Base-by-base conservation (phyloP, 2,329 filamentous ascomycete genomes). In the Colletotrichum tabaci region DNA sequence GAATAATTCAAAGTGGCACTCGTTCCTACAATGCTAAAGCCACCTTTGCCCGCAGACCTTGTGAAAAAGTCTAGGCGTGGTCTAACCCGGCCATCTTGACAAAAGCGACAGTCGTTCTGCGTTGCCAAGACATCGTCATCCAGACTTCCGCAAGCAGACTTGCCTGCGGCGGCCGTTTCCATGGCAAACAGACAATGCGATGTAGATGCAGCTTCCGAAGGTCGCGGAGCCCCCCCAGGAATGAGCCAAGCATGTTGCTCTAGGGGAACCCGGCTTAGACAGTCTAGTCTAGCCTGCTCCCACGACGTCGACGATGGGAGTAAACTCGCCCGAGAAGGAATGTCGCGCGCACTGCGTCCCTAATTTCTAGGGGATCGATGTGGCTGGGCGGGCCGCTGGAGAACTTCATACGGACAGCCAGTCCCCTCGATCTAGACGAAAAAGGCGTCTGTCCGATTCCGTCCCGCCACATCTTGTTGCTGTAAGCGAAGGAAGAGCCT, bases 131-230 rank as follows among this genome's bases (percentile, higher is more conserved):
- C 30, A 40, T 30, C 16, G 35, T 44, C 10, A 62, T 21, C n/a
- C 3, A 1, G 13, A 26, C 38, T 56, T 56, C 57, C 57, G 67
- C 30, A 56, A 52, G 67, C 67, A 61, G 67, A 57, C 40, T 15
- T 18, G 35, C 16, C 30, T 2, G 3, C 4, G n/a, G 49, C 30
- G 57, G n/a, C 38, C 13, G 57, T 67, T 52, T 52, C 57, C 64
- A 35, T 12, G 18, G 63, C 26, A 58, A 50, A 65, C 18, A 26
- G 2, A 16, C 4, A 40, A 57, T 61, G 16, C 21, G 35, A 30
- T 5, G 47, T 3, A 9, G 21, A 3, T 16, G 4, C 5, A 12
- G 7, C 9, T 18, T 38, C n/a, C 10, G n/a, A 23, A 7, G 13
- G 7, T 18, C 7, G 21, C 13, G 2, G 8, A 9, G 26, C 3